Percentiles rank a stretch among this genome's conserved stretches.
Evolutionary conservation across 2,329 filamentous ascomycete genomes (phyloP).

Genomic region (Botrytis porri): DNA sequence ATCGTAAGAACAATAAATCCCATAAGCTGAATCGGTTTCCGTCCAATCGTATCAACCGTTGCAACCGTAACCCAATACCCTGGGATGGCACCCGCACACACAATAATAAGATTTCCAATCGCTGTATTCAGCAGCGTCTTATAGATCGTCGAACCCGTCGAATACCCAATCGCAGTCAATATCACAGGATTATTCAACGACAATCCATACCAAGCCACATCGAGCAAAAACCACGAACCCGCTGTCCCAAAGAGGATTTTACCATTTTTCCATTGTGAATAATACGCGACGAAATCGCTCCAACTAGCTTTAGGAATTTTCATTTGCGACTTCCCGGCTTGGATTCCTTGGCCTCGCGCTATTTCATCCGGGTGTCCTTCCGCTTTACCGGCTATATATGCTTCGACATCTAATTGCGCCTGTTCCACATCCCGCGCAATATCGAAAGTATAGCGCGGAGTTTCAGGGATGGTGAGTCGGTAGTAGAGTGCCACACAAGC

Average conservation of each 20-base stretch:
- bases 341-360: conserved; percentile 55
- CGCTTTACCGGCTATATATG: conserved; percentile 64
- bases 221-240: conserved; percentile 79
- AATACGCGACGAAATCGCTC: conserved; percentile 69
- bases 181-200: conserved; percentile 74
- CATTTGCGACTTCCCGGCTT: conserved; percentile 48
- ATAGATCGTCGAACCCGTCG: conserved; percentile 61
- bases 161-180: conserved; percentile 70
- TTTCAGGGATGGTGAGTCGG: conserved; percentile 81
- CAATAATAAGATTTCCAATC: conserved; percentile 73
- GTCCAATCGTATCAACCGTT: conserved; percentile 73
- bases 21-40: conserved; percentile 70
- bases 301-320: conserved; percentile 66
- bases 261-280: conserved; percentile 67
- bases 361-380: conserved; percentile 67
- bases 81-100: conserved; percentile 74
- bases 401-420: conserved; percentile 68
- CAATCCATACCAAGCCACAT: conserved; percentile 55
- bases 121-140: conserved; percentile 68
- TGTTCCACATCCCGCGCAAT: conserved; percentile 72
- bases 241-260: conserved; percentile 75
- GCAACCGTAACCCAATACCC: conserved; percentile 79
- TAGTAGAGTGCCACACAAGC: conserved; percentile 81
- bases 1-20: conserved; percentile 61
- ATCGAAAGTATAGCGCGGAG: conserved; percentile 85